Evolutionary conservation across 129 eudicot species (phyloP).

Genomic region (Silybum marianum): DNA sequence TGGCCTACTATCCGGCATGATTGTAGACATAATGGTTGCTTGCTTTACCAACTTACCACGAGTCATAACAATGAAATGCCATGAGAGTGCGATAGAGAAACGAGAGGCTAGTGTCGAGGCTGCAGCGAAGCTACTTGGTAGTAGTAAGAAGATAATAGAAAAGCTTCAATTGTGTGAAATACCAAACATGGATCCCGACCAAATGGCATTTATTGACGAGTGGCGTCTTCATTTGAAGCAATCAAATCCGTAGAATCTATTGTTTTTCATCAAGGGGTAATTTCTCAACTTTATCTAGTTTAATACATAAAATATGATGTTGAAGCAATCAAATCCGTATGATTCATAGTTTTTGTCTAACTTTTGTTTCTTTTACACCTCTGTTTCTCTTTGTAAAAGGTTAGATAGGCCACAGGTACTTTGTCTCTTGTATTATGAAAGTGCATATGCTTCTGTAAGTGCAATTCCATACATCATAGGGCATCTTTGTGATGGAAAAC

Average conservation of each 20-base stretch:
- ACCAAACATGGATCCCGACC: conserved; percentile 9
- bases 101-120: conserved; percentile 27
- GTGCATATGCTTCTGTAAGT: too few species aligned
- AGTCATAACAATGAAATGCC: conserved; percentile 35
- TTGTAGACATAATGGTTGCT: conserved; percentile 33
- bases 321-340: too few species aligned
- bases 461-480: too few species aligned
- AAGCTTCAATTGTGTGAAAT: neutral
- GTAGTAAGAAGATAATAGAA: conserved; percentile 26
- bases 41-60: conserved; percentile 42
- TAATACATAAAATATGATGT: too few species aligned
- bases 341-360: too few species aligned
- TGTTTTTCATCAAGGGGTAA: neutral
- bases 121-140: conserved; percentile 41
- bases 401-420: too few species aligned
- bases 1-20: conserved; percentile 4
- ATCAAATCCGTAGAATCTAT: neutral
- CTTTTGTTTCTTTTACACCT: too few species aligned
- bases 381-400: too few species aligned
- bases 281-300: too few species aligned
- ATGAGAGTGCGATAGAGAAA: conserved; percentile 20
- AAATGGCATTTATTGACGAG: conserved; percentile 25
- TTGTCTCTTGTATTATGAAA: too few species aligned
- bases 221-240: conserved; percentile 22
- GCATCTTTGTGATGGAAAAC: too few species aligned